A percentile compares a stretch with the other conserved stretches of the same genome.
Conservation (phyloP, 2,329 filamentous ascomycete species). For the Ophiocordyceps polyrhachis-furcata region DNA sequence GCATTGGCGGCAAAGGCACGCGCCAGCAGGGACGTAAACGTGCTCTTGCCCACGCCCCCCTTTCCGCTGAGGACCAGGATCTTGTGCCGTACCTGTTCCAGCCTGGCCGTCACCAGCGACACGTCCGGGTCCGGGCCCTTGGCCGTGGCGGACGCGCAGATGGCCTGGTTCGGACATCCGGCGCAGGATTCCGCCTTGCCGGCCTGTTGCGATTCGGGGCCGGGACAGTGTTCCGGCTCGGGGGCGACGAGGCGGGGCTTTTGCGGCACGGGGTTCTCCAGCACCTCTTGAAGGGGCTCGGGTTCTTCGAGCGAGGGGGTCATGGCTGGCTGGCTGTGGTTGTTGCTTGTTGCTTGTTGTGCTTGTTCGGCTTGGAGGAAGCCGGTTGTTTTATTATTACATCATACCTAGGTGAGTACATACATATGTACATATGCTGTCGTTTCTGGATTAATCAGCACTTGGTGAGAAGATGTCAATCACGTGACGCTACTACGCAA, state of each 20-base stretch:
- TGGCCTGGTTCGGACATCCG: constrained; percentile 87
- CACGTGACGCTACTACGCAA: too few relatives aligned
- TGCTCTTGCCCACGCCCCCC: constrained; percentile 92
- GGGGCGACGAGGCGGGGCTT: constrained; percentile 79
- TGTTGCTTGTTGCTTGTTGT: too few relatives aligned
- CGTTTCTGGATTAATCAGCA: too few relatives aligned
- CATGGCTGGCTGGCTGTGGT: too few relatives aligned
- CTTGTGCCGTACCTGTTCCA: constrained; percentile 73
- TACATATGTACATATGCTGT: too few relatives aligned
- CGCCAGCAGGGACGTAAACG: constrained; percentile 72
- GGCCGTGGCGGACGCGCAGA: constrained; percentile 71
- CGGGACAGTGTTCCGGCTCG: constrained; percentile 92
- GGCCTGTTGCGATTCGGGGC: constrained; percentile 59
- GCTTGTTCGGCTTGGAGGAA: too few relatives aligned
- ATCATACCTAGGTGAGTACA: too few relatives aligned
- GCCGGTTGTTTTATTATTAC: too few relatives aligned
- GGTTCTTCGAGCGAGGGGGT: constrained; percentile 64
- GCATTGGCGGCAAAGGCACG: constrained; percentile 77
- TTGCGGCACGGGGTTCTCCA: constrained; percentile 57
- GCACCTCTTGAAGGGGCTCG: constrained; percentile 45
- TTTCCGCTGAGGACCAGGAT: constrained; percentile 86
- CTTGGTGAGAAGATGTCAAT: too few relatives aligned
- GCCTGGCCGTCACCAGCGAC: constrained; percentile 65
- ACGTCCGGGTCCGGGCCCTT: constrained; percentile 95
- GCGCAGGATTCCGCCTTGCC: constrained; percentile 68